Percentiles rank a stretch among this genome's conserved stretches.
phyloP scores from a whole-genome alignment of 106 monocot species.

The Dendrobium nobile region DNA sequence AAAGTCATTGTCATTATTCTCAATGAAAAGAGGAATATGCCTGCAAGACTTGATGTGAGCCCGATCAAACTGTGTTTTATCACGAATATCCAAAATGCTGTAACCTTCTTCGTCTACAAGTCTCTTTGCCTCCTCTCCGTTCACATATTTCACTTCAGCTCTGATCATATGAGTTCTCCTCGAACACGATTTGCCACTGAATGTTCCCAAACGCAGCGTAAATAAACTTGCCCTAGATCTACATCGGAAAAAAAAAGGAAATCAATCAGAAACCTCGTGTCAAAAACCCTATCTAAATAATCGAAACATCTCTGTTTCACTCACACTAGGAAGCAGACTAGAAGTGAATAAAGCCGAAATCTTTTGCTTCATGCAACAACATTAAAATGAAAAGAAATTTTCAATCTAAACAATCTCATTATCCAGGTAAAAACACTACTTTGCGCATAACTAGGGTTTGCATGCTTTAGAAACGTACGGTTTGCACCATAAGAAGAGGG shows the following conservation, averaged over 20 bases:
- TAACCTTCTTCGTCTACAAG: slow-evolving; percentile 82
- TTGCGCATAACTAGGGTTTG: not conserved
- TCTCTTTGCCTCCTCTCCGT: slow-evolving; percentile 72
- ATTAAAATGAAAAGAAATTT: too few species aligned
- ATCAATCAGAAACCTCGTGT: not conserved
- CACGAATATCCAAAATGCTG: slow-evolving; percentile 66
- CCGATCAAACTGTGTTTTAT: slow-evolving; percentile 64
- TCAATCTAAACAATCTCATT: not conserved
- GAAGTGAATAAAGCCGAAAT: too few species aligned
- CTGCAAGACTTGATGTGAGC: slow-evolving; percentile 55
- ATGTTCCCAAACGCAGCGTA: not conserved
- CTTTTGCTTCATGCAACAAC: too few species aligned
- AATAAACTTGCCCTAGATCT: not conserved
- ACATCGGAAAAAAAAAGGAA: not conserved
- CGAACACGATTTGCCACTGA: slow-evolving; percentile 4
- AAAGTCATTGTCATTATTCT: slow-evolving; percentile 79
- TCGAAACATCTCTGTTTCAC: too few species aligned
- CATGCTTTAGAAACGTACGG: not conserved
- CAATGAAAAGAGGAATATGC: slow-evolving; percentile 77
- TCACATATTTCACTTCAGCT: slow-evolving; percentile 72
- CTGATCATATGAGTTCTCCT: slow-evolving; percentile 27
- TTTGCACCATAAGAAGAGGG: not conserved
- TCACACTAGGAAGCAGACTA: too few species aligned
- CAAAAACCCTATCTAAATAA: too few species aligned
- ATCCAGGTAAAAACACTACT: too few species aligned